A percentile compares a stretch with the other conserved stretches of the same genome.
phyloP scores from a whole-genome alignment of 2,329 filamentous ascomycete species.

The Cercospora zeina region DNA sequence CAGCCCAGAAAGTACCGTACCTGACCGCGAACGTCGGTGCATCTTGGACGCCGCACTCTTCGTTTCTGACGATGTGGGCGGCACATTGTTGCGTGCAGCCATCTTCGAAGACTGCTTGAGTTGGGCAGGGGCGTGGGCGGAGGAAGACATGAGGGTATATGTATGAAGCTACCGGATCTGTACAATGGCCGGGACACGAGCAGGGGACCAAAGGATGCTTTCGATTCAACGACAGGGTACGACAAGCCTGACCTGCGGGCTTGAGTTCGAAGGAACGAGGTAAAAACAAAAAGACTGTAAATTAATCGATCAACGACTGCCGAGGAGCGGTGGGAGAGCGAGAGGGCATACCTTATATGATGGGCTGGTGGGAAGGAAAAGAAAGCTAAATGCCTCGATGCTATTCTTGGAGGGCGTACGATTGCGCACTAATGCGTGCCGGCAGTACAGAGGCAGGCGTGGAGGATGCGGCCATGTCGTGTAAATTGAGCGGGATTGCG shows the following conservation, averaged over 20 bases:
- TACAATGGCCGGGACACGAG: conserved; percentile 37
- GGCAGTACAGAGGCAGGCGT: conserved; percentile 23
- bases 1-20: conserved; percentile 58
- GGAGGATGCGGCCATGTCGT: conserved; percentile 30
- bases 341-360: conserved; percentile 51
- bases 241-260: conserved; percentile 53
- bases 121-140: conserved; percentile 44
- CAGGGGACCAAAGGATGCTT: conserved; percentile 37
- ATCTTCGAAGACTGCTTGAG: conserved; percentile 48
- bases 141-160: conserved; percentile 51
- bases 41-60: conserved; percentile 72
- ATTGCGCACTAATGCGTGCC: conserved; percentile 22
- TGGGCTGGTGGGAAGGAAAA: conserved; percentile 45
- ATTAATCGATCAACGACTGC: conserved; percentile 49
- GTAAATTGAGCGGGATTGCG: conserved; percentile 32
- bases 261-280: conserved; percentile 41
- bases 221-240: conserved; percentile 47
- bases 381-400: conserved; percentile 42
- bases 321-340: conserved; percentile 42
- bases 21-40: conserved; percentile 91
- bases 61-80: conserved; percentile 51
- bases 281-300: conserved; percentile 46
- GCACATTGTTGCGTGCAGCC: conserved; percentile 51
- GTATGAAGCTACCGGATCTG: conserved; percentile 41
- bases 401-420: conserved; percentile 50